A percentile compares a stretch with the other conserved stretches of the same genome.
Evolutionary conservation across 2,329 filamentous ascomycete species (phyloP).

Genomic region (Penicillium aurantiogriseum): DNA sequence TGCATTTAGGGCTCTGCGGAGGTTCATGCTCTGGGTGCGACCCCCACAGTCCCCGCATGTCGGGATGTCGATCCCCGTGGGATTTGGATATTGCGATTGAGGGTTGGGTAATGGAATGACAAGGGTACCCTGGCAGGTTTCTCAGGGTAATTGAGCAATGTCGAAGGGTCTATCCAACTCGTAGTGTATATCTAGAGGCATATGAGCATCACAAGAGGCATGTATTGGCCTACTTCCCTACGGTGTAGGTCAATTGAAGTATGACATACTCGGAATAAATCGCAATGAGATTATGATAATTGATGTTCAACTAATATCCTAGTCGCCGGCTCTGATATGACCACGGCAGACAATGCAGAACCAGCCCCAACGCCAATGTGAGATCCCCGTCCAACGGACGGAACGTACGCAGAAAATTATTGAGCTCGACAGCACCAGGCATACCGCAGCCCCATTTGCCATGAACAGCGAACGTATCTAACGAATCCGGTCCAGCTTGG

Average conservation of each 20-base stretch:
- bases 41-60: slow-evolving; percentile 6
- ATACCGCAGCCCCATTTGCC: slow-evolving; percentile 20
- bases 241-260: background rate
- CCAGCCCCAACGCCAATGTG: slow-evolving; percentile 7
- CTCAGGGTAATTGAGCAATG: background rate
- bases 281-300: slow-evolving; percentile 8
- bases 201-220: background rate
- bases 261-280: background rate
- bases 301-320: slow-evolving; percentile 3
- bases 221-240: background rate
- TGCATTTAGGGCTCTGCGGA: slow-evolving; percentile 2
- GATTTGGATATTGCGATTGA: background rate
- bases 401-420: slow-evolving; percentile 14
- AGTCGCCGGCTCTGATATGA: slow-evolving; percentile 5
- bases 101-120: background rate
- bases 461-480: slow-evolving; percentile 19
- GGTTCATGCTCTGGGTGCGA: background rate
- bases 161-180: background rate
- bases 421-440: slow-evolving; percentile 32
- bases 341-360: slow-evolving; percentile 6
- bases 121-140: too few species aligned
- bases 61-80: slow-evolving; percentile 3
- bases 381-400: background rate
- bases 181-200: background rate
- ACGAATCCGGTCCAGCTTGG: slow-evolving; percentile 61